A percentile compares a stretch with the other conserved stretches of the same genome.
phyloP scores from a whole-genome alignment of 371 early-diverging fungal species.

The Actinomortierella wolfii region DNA sequence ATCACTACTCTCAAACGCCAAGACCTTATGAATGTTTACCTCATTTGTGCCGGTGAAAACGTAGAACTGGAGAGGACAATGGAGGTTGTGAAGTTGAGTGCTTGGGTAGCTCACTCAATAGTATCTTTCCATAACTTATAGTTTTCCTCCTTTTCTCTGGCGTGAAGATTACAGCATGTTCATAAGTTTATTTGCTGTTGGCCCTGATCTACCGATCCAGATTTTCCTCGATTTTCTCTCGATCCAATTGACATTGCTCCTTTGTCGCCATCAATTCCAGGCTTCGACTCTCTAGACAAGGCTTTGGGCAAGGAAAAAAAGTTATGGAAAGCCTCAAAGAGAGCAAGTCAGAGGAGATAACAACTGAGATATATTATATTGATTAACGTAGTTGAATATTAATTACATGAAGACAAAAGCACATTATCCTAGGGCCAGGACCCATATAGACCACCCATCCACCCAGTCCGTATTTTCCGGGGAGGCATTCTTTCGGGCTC shows the following conservation, averaged over 20 bases:
- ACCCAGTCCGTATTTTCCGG: too few species aligned
- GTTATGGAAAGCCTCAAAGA: not conserved
- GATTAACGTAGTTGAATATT: not conserved
- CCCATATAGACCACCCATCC: too few species aligned
- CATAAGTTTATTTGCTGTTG: not conserved
- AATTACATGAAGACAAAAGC: not conserved
- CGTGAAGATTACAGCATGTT: not conserved
- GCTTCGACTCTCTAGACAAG: constrained; percentile 3
- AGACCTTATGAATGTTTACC: too few species aligned
- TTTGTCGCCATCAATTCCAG: not conserved
- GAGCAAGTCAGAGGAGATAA: too few species aligned
- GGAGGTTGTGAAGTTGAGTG: not conserved
- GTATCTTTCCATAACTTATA: not conserved
- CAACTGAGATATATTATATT: too few species aligned
- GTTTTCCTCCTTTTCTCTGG: too few species aligned
- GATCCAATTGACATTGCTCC: constrained; percentile 3
- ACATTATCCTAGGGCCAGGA: too few species aligned
- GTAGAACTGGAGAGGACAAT: too few species aligned
- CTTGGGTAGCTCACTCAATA: not conserved
- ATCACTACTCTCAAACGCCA: too few species aligned
- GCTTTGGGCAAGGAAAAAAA: not conserved
- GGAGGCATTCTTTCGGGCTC: too few species aligned
- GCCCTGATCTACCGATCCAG: constrained; percentile 1
- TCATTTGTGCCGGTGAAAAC: too few species aligned
- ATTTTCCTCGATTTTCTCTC: constrained; percentile 1